A percentile compares a stretch with the other conserved stretches of the same genome.
phyloP scores from a whole-genome alignment of 139 green algal genomes.

The Chlamydomonas schloesseri region DNA sequence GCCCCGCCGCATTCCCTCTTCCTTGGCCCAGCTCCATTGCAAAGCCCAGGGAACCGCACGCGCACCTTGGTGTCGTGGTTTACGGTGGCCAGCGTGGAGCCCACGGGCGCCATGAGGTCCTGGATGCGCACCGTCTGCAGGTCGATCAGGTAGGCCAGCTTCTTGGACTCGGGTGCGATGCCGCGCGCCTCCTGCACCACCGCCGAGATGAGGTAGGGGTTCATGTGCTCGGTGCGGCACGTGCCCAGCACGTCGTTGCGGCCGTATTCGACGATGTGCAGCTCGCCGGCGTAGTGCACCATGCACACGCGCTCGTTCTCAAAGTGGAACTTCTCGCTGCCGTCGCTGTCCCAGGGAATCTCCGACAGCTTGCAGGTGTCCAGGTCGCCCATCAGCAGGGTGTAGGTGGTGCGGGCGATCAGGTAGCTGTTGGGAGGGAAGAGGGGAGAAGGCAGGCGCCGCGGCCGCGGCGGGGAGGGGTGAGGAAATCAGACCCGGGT shows the following conservation, averaged over 20 bases:
- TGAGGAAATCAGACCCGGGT: too few species aligned
- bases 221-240: conserved; percentile 84
- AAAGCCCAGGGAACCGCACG: too few species aligned
- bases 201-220: conserved; percentile 78
- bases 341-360: conserved; percentile 65
- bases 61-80: conserved; percentile 68
- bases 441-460: not conserved
- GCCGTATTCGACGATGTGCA: conserved; percentile 81
- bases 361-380: conserved; percentile 82
- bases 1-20: too few species aligned
- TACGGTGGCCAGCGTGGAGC: conserved; percentile 69
- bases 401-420: conserved; percentile 78
- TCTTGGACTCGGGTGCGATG: conserved; percentile 58
- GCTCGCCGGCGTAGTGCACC: conserved; percentile 79
- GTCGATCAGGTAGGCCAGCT: conserved; percentile 87
- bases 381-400: conserved; percentile 83
- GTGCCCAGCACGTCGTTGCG: conserved; percentile 73
- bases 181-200: conserved; percentile 61
- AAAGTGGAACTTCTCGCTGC: conserved; percentile 79
- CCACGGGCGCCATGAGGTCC: conserved; percentile 68
- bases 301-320: conserved; percentile 82
- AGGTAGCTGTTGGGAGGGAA: conserved; percentile 78
- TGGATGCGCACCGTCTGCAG: conserved; percentile 81
- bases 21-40: too few species aligned
- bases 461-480: too few species aligned